phyloP scores from a whole-genome alignment of 345 rosid genomes.

The Physaria fendleri region DNA sequence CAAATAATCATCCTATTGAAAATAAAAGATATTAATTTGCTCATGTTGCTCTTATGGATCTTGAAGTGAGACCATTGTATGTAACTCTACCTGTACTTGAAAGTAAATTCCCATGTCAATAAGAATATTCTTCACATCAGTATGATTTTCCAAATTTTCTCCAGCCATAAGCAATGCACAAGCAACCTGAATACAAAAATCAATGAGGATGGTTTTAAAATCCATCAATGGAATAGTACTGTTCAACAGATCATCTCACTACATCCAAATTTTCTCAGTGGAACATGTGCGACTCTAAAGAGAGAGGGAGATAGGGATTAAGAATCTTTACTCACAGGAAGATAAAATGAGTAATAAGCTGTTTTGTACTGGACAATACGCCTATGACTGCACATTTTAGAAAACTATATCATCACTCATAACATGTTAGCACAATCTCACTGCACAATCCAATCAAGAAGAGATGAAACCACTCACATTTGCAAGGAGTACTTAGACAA shows the following conservation, averaged over 20 bases:
- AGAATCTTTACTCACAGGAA: constrained; percentile 53
- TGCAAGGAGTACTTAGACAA: constrained; percentile 52
- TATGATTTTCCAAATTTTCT: constrained; percentile 60
- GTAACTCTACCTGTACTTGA: constrained; percentile 61
- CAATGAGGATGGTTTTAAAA: background rate
- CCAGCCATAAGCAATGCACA: constrained; percentile 77
- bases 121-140: constrained; percentile 52
- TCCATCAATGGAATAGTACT: background rate
- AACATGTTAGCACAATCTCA: background rate
- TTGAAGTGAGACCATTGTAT: background rate
- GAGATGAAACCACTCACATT: background rate
- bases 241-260: background rate
- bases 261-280: background rate
- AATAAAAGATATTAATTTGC: background rate
- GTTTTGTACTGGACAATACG: constrained; percentile 78
- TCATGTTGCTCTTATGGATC: background rate
- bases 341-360: constrained; percentile 77
- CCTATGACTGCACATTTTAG: constrained; percentile 46
- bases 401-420: constrained; percentile 8
- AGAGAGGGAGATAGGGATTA: background rate
- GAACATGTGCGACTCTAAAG: background rate
- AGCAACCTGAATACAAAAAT: constrained; percentile 50
- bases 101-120: constrained; percentile 75
- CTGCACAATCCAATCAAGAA: background rate
- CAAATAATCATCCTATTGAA: constrained; percentile 66